A percentile compares a stretch with the other conserved stretches of the same genome.
phyloP scores from a whole-genome alignment of 2,329 filamentous ascomycete species.

The Colletotrichum higginsianum region DNA sequence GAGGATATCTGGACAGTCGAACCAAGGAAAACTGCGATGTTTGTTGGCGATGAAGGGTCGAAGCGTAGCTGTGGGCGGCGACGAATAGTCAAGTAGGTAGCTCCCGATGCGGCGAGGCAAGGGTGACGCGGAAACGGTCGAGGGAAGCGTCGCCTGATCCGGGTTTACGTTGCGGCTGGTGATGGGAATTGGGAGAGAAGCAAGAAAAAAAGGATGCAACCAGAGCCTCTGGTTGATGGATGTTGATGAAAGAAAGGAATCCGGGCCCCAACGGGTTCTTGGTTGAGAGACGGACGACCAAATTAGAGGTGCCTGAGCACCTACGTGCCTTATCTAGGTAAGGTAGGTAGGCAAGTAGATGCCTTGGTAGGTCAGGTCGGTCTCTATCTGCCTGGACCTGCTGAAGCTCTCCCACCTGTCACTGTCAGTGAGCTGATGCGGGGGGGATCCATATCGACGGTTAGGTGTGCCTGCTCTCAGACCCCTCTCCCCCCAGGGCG shows the following conservation, averaged over 20 bases:
- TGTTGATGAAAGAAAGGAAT: not conserved
- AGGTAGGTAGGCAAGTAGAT: not conserved
- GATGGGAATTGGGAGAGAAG: not conserved
- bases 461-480: constrained; percentile 4
- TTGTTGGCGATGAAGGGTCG: not conserved
- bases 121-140: constrained; percentile 5
- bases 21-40: not conserved
- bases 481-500: not conserved
- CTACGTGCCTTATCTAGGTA: not conserved
- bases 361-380: not conserved
- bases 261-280: not conserved
- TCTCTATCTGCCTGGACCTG: not conserved
- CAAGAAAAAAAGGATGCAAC: no score
- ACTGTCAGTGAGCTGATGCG: constrained; percentile 33
- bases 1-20: not conserved
- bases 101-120: constrained; percentile 10
- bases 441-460: constrained; percentile 4
- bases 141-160: constrained; percentile 11
- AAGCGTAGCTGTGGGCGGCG: not conserved
- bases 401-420: constrained; percentile 18
- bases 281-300: not conserved
- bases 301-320: no score
- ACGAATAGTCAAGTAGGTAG: no score
- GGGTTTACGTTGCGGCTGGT: not conserved
- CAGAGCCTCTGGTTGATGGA: not conserved